phyloP scores from a whole-genome alignment of 2,329 filamentous ascomycete species.

The Lizonia empirigonia region DNA sequence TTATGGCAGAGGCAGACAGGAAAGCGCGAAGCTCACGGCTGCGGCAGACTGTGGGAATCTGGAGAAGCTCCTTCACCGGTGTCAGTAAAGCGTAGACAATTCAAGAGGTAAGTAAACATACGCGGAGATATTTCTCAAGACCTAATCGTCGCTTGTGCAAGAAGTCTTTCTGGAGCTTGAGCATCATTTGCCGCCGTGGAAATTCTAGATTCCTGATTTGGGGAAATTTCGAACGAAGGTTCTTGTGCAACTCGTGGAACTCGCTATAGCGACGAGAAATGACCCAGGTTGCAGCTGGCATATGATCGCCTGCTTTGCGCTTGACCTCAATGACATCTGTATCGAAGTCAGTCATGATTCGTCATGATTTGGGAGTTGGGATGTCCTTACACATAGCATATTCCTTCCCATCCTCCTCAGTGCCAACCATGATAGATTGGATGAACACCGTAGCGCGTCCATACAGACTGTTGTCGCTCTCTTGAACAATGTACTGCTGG shows the following conservation, averaged over 20 bases:
- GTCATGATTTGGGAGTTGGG: neutral
- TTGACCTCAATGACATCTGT: conserved; percentile 85
- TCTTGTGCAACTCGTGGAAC: conserved; percentile 94
- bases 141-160: conserved; percentile 84
- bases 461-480: conserved; percentile 96
- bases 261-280: conserved; percentile 94
- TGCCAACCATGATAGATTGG: conserved; percentile 89
- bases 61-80: conserved; percentile 67
- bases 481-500: conserved; percentile 95
- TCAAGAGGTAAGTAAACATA: conserved; percentile 16
- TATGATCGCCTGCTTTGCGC: conserved; percentile 88
- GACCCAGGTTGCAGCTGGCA: conserved; percentile 94
- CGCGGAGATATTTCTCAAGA: conserved; percentile 78
- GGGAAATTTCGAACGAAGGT: conserved; percentile 80
- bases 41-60: conserved; percentile 90
- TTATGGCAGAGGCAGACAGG: conserved; percentile 82
- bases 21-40: conserved; percentile 92
- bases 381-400: conserved; percentile 74
- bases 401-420: conserved; percentile 89
- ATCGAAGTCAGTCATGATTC: neutral
- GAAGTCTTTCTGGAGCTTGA: conserved; percentile 97
- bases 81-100: neutral
- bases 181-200: conserved; percentile 86
- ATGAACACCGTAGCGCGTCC: conserved; percentile 89
- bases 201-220: conserved; percentile 91